A percentile compares a stretch with the other conserved stretches of the same genome.
Evolutionary conservation across 108 stramenopile species (phyloP).

Genomic region (Cylindrotheca fusiformis): DNA sequence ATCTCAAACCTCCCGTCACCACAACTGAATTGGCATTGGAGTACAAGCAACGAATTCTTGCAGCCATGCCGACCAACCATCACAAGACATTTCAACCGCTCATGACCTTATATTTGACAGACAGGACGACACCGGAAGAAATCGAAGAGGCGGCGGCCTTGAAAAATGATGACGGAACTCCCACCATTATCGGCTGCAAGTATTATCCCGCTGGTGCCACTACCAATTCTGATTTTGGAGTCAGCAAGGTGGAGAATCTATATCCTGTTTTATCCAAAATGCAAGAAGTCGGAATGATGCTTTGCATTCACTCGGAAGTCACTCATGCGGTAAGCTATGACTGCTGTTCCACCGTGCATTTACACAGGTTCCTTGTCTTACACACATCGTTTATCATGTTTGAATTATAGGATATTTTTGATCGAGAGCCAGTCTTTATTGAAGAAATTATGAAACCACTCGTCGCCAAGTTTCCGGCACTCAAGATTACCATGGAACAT

Average conservation of each 20-base stretch:
- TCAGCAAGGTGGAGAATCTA: conserved; percentile 84
- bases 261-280: conserved; percentile 87
- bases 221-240: conserved; percentile 95
- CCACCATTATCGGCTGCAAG: conserved; percentile 87
- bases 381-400: too few relatives aligned
- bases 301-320: conserved; percentile 98
- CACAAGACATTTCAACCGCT: conserved; percentile 52
- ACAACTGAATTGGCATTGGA: conserved; percentile 84
- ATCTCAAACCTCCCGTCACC: conserved; percentile 95
- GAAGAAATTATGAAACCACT: conserved; percentile 90
- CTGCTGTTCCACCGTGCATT: too few relatives aligned
- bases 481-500: conserved; percentile 98
- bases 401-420: conserved; percentile 96
- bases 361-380: too few relatives aligned
- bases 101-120: conserved; percentile 98
- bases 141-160: conserved; percentile 69
- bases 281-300: conserved; percentile 90
- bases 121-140: conserved; percentile 93
- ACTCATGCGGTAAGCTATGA: conserved; percentile 41
- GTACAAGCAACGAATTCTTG: conserved; percentile 87
- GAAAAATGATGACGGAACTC: conserved; percentile 42
- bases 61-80: conserved; percentile 19
- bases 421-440: conserved; percentile 94
- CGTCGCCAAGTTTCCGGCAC: conserved; percentile 73
- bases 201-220: conserved; percentile 99